A percentile compares a stretch with the other conserved stretches of the same genome.
Evolutionary conservation across 2,329 filamentous ascomycete species (phyloP).

Genomic region (Sporothrix pallida): DNA sequence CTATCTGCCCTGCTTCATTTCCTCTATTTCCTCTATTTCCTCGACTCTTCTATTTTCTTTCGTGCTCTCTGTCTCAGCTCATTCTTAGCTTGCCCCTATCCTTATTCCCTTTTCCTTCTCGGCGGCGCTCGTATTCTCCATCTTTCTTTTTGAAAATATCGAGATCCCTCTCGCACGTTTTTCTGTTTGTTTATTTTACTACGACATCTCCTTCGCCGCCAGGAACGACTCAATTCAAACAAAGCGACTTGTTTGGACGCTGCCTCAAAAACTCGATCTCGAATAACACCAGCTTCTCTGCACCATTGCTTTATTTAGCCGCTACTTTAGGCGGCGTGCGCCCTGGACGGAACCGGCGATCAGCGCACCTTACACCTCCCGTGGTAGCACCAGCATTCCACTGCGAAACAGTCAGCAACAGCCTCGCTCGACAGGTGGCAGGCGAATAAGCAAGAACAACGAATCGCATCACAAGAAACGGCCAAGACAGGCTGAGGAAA

Average conservation of each 20-base stretch:
- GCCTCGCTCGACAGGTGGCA: not conserved
- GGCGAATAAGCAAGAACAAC: constrained; percentile 19
- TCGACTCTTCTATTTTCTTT: constrained; percentile 6
- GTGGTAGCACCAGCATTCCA: constrained; percentile 27
- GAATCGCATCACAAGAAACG: constrained; percentile 17
- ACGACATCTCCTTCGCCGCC: not conserved
- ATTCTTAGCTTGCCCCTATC: constrained; percentile 31
- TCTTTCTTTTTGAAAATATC: constrained; percentile 16
- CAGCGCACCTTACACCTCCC: not conserved
- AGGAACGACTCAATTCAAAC: constrained; percentile 11
- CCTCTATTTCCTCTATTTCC: not conserved
- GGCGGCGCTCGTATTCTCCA: constrained; percentile 20
- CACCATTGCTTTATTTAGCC: not conserved
- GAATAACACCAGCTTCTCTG: not conserved
- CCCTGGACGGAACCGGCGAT: constrained; percentile 25
- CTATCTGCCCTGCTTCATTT: constrained; percentile 22
- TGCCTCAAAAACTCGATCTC: not conserved
- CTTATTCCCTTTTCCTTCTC: constrained; percentile 9
- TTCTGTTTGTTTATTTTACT: not conserved
- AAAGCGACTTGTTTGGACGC: constrained; percentile 3
- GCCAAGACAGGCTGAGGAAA: constrained; percentile 3
- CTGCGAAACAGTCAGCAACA: constrained; percentile 24
- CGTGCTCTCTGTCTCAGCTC: constrained; percentile 20
- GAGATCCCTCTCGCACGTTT: not conserved
- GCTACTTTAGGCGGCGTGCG: constrained; percentile 22